phyloP scores from a whole-genome alignment of 2,329 filamentous ascomycete genomes.

The Ramichloridium luteum region DNA sequence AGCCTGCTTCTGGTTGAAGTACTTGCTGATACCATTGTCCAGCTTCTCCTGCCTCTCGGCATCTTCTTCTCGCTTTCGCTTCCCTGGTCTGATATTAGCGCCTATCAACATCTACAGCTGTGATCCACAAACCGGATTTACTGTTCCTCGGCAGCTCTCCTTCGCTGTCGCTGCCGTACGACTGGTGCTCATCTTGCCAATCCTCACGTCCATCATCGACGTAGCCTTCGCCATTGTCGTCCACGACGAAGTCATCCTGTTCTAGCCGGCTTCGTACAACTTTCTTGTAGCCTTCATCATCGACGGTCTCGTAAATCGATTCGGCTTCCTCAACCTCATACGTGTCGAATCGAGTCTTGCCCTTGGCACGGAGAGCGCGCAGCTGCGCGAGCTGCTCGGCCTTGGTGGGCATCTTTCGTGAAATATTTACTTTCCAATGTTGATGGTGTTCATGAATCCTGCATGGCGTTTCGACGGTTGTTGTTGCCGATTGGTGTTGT shows the following conservation, averaged over 20 bases:
- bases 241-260: conserved; percentile 94
- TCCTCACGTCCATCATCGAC: conserved; percentile 94
- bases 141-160: conserved; percentile 48
- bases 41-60: conserved; percentile 74
- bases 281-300: conserved; percentile 95
- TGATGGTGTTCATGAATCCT: no score
- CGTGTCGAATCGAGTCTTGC: conserved; percentile 78
- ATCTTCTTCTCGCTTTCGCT: conserved; percentile 79
- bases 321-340: conserved; percentile 79
- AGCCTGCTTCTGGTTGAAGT: conserved; percentile 68
- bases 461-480: no score
- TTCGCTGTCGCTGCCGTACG: conserved; percentile 65
- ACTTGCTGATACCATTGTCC: conserved; percentile 85
- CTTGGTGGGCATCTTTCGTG: conserved; percentile 22
- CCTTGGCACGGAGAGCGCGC: conserved; percentile 68
- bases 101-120: neutral
- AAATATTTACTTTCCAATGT: no score
- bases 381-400: conserved; percentile 54
- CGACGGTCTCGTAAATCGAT: conserved; percentile 87
- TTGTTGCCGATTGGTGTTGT: no score
- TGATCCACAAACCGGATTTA: conserved; percentile 40
- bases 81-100: conserved; percentile 43
- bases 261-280: conserved; percentile 80
- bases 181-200: conserved; percentile 61
- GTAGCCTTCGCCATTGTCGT: conserved; percentile 95